Conservation (phyloP, 169 alveolate genomes). For the Babesia gibsoni region DNA sequence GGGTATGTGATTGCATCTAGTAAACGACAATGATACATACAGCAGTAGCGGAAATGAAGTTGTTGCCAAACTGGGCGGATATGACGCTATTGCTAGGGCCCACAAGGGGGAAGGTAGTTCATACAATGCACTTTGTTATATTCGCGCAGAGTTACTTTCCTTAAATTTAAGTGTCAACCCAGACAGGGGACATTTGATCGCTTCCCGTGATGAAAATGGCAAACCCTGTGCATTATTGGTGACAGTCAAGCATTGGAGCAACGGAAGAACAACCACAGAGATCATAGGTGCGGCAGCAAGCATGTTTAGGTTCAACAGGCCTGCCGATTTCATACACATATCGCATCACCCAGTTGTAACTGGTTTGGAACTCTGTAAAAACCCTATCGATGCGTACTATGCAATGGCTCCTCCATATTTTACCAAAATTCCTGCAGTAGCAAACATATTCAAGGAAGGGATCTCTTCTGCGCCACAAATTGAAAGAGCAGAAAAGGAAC, state of each 20-base stretch:
- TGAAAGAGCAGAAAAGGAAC: background rate
- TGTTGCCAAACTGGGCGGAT: constrained; percentile 43
- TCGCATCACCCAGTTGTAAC: constrained; percentile 30
- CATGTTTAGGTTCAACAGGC: constrained; percentile 41
- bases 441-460: constrained; percentile 27
- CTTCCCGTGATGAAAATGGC: constrained; percentile 11
- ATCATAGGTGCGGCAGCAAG: constrained; percentile 42
- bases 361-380: constrained; percentile 7
- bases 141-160: constrained; percentile 22
- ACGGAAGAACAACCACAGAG: constrained; percentile 38
- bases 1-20: constrained; percentile 7
- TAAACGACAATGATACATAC: background rate
- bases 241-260: constrained; percentile 34
- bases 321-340: constrained; percentile 52
- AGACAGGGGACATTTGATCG: constrained; percentile 21
- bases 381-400: background rate
- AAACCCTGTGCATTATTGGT: constrained; percentile 44
- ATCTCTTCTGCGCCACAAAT: background rate
- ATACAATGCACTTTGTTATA: background rate
- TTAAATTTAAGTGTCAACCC: constrained; percentile 42
- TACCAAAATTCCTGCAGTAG: constrained; percentile 38
- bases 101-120: constrained; percentile 5
- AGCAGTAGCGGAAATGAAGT: constrained; percentile 48
- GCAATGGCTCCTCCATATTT: constrained; percentile 53
- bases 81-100: constrained; percentile 18